Conservation (phyloP, 371 early-diverging fungal genomes). For the Mortierella sp. region DNA sequence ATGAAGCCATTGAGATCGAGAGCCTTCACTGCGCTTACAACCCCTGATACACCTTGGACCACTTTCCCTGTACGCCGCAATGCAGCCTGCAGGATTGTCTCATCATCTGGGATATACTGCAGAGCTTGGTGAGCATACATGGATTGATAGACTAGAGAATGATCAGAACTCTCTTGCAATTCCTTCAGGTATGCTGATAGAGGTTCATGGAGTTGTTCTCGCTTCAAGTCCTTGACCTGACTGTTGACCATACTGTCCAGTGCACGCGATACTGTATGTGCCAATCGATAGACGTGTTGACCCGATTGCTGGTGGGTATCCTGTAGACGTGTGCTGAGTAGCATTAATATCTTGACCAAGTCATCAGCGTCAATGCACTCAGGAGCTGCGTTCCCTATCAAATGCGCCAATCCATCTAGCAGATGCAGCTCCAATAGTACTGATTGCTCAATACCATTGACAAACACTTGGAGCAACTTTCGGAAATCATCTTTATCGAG, state of each 20-base stretch:
- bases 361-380: conserved; percentile 8
- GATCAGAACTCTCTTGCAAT: conserved; percentile 5
- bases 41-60: background rate
- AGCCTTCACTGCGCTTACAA: background rate
- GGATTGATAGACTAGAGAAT: conserved; percentile 6
- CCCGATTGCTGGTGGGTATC: conserved; percentile 4
- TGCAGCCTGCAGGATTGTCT: background rate
- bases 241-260: conserved; percentile 18
- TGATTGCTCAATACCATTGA: background rate
- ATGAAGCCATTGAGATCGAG: background rate
- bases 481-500: background rate
- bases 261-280: background rate
- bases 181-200: background rate
- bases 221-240: conserved; percentile 3
- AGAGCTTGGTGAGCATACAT: conserved; percentile 17
- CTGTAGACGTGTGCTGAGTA: conserved; percentile 4
- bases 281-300: background rate
- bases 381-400: background rate
- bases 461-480: conserved; percentile 6
- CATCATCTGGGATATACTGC: conserved; percentile 10
- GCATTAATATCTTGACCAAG: conserved; percentile 2
- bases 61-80: conserved; percentile 5
- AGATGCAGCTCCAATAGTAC: background rate
- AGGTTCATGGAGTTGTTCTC: conserved; percentile 5
- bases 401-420: conserved; percentile 9